phyloP scores from a whole-genome alignment of 176 grass and related monocot genomes.

The Oropetium thomaeum region DNA sequence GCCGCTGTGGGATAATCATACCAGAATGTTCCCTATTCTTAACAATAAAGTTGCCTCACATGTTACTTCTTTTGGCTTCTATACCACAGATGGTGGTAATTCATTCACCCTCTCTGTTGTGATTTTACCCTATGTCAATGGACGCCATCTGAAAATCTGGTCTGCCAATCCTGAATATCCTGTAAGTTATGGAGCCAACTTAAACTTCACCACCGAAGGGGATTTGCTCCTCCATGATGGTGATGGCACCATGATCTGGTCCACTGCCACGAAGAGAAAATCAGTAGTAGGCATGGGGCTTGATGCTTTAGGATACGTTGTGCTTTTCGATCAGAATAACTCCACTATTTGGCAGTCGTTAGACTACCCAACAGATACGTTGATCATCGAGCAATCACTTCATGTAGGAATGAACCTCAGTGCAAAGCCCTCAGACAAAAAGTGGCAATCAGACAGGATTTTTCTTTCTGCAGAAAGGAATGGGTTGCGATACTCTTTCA shows the following conservation, averaged over 20 bases:
- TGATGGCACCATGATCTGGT: conserved; percentile 35
- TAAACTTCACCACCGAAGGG: conserved; percentile 31
- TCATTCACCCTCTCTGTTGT: not conserved
- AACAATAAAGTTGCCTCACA: not conserved
- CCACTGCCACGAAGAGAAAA: conserved; percentile 10
- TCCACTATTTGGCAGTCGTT: conserved; percentile 44
- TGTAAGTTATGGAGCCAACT: conserved; percentile 3
- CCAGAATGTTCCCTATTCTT: not conserved
- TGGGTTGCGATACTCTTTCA: not conserved
- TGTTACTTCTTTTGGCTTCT: not conserved
- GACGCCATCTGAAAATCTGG: conserved; percentile 14
- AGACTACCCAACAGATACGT: conserved; percentile 44
- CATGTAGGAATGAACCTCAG: not conserved
- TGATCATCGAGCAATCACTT: conserved; percentile 41
- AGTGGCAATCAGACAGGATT: conserved; percentile 11
- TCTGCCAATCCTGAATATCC: conserved; percentile 46
- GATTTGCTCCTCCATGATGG: conserved; percentile 21
- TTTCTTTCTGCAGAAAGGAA: conserved; percentile 10
- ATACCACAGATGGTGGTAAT: not conserved
- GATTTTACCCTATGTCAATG: not conserved
- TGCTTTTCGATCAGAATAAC: conserved; percentile 27
- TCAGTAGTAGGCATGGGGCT: conserved; percentile 27
- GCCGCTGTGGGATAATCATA: too few species aligned
- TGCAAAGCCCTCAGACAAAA: not conserved
- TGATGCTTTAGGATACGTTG: conserved; percentile 32